Base-by-base conservation (phyloP, 306 rosid species). In the Sicyos baderoa region DNA sequence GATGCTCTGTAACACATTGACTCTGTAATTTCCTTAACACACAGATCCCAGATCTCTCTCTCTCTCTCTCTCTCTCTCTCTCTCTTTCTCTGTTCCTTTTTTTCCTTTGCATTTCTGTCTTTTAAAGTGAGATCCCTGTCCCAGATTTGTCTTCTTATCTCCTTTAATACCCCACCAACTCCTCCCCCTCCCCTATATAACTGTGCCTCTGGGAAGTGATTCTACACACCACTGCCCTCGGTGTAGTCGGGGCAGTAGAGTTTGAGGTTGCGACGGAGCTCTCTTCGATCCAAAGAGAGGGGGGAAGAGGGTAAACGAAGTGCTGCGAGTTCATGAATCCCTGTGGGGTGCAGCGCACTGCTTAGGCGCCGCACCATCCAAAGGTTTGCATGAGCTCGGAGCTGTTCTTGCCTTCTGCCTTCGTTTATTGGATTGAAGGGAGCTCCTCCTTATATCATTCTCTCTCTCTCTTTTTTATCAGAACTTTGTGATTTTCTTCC, bases 261-360 rank as follows among this genome's bases (percentile, higher is more conserved):
- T 25, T 7, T 0, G 40, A 7, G 54, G 27, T 60, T 64, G 62
- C 14, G 62, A 60, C 19, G 84, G 90, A 42, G 89, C 86, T 82
- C 87, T 68, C 83, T n/a, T 61, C 0, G 21, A 87, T 87, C 72
- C 96, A 85, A 86, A 84, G 82, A 82, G 86, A 85, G 61, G 71
- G 76, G 83, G 73, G 27, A 51, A 18, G 47, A 49, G 80, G 64
- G 82, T 88, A 61, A 66, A n/a, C 74, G 78, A 74, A 82, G 77
- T 47, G 81, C 94, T 85, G 94, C 93, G 72, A 61, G 70, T 85
- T 85, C 93, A 88, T 86, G 91, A 62, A 74, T 18, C 59, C 91
- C 87, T 71, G 2, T 88, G 72, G 57, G 61, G 71, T 66, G 54
- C 71, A 7, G 35, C 22, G 5, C 17, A 9, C 0, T 21, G 1